Evolutionary conservation across 2,329 filamentous ascomycete species (phyloP).

Genomic region (Metarhizium anisopliae): DNA sequence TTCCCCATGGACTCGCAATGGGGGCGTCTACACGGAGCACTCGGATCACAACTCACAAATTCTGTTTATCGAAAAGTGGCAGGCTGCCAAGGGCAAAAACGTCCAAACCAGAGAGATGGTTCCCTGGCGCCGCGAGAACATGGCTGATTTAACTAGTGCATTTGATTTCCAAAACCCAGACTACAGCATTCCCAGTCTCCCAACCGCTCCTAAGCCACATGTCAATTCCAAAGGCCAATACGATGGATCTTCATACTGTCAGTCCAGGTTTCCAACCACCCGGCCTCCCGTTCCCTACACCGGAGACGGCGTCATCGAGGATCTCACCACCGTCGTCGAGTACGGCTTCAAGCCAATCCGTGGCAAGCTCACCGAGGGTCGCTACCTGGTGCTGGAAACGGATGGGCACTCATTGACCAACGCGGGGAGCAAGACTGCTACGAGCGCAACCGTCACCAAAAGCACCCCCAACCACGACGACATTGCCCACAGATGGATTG

Average conservation of each 20-base stretch:
- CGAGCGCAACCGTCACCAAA: constrained; percentile 3
- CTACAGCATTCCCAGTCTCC: constrained; percentile 36
- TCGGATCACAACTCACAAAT: constrained; percentile 48
- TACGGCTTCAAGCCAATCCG: constrained; percentile 44
- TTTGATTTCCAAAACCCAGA: constrained; percentile 41
- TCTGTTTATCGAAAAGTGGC: constrained; percentile 43
- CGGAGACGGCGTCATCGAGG: constrained; percentile 22
- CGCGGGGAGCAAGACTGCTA: constrained; percentile 16
- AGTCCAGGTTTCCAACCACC: constrained; percentile 24
- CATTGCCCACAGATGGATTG: constrained; percentile 38
- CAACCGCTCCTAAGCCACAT: constrained; percentile 32
- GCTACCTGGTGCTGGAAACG: constrained; percentile 42
- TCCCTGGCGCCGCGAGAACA: constrained; percentile 22
- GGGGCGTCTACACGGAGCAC: constrained; percentile 44
- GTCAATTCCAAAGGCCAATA: constrained; percentile 32
- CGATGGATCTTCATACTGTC: constrained; percentile 34
- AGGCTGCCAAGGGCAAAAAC: constrained; percentile 27
- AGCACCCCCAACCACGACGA: constrained; percentile 22
- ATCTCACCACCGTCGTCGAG: constrained; percentile 34
- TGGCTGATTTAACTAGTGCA: constrained; percentile 25
- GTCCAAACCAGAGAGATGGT: constrained; percentile 22
- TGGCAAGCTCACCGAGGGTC: constrained; percentile 44
- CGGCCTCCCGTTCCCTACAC: constrained; percentile 40
- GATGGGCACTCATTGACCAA: constrained; percentile 31
- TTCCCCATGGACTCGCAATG: constrained; percentile 45